Conservation (phyloP, 306 rosid species). For the Rosa lucieae region DNA sequence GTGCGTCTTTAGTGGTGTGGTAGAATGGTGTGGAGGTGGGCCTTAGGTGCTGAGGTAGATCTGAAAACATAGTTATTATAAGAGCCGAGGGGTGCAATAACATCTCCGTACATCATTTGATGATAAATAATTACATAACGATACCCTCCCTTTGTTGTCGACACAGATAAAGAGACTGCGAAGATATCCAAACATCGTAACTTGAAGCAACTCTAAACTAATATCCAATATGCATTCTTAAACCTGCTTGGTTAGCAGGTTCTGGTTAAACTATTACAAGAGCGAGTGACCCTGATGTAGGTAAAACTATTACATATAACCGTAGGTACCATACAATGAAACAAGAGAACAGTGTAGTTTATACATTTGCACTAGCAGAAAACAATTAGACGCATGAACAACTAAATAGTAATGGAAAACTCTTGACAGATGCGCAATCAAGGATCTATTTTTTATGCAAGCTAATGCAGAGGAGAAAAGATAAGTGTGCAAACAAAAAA, state of each 20-base stretch:
- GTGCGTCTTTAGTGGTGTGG: neutral
- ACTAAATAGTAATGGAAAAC: neutral
- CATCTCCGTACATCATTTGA: neutral
- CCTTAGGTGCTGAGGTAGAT: neutral
- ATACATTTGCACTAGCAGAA: conserved; percentile 1
- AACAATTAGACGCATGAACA: neutral
- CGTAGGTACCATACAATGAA: neutral
- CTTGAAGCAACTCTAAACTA: neutral
- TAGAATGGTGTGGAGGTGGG: neutral
- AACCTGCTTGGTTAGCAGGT: neutral
- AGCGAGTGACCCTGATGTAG: neutral
- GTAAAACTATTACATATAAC: neutral
- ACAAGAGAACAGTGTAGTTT: neutral
- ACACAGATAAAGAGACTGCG: neutral
- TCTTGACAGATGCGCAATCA: neutral
- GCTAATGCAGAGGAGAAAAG: neutral
- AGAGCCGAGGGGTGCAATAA: neutral
- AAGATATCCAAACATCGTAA: neutral
- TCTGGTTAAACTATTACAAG: neutral
- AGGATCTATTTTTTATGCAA: neutral
- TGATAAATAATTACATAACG: neutral
- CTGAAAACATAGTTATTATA: neutral
- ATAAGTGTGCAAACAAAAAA: neutral
- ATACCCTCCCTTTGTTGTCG: neutral
- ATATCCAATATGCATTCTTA: neutral